phyloP scores from a whole-genome alignment of 2,329 filamentous ascomycete species.

The Colletotrichum sp. region DNA sequence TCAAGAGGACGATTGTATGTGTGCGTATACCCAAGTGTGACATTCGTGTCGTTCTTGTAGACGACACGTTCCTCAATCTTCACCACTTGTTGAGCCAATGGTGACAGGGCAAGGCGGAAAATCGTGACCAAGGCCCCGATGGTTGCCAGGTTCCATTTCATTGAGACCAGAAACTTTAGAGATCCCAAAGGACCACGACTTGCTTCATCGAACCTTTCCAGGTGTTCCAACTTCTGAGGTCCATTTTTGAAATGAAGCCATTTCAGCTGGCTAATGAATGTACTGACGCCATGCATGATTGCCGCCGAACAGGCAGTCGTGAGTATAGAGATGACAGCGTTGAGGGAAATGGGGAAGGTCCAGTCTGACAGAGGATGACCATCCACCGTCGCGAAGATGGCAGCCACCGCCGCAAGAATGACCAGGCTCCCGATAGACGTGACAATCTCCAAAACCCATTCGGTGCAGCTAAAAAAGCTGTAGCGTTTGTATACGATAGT shows the following conservation, averaged over 20 bases:
- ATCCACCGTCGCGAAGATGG: rapidly evolving
- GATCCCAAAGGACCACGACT: neutral
- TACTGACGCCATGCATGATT: neutral
- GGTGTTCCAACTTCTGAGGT: neutral
- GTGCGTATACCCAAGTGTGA: too few relatives aligned
- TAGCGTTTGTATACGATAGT: neutral
- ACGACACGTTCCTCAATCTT: neutral
- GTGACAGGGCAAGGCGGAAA: neutral
- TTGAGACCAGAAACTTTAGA: neutral
- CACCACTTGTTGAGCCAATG: neutral
- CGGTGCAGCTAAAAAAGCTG: rapidly evolving
- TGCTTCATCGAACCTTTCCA: neutral
- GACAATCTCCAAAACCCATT: neutral
- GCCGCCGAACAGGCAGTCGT: neutral
- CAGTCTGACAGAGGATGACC: rapidly evolving
- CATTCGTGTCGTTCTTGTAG: too few relatives aligned
- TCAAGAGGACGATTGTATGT: too few relatives aligned
- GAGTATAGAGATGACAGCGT: rapidly evolving
- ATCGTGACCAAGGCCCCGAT: neutral
- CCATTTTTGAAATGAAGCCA: neutral
- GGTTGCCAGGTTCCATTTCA: neutral
- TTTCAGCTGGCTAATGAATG: neutral
- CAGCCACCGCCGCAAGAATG: neutral
- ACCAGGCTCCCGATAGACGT: neutral
- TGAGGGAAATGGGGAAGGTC: neutral